Evolutionary conservation across 176 grass and related monocot genomes (phyloP), one percentile per base, ranked within the genome.

Genomic region (Puccinellia tenuiflora): DNA sequence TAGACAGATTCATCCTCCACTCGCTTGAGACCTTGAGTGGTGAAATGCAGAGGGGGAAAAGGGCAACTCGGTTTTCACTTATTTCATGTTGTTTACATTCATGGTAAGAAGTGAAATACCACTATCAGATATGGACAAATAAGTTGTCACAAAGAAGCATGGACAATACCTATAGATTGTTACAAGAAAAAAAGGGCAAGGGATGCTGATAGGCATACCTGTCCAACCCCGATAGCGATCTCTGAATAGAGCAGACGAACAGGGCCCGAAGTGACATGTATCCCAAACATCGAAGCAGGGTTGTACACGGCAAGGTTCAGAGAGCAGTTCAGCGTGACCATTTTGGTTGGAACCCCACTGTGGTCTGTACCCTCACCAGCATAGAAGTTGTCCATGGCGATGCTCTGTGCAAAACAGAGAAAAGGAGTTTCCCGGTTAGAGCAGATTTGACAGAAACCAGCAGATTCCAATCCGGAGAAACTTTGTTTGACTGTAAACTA

Each of bases 281-380:
- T 99, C n/a, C 97, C 97, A 52, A 90, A 96, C 97, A 96, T 99
- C 24, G 89, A 17, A 4, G 97, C 93, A 45, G 93, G 65, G 60
- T 99, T 99, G 83, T 94, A 90, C 55, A 99, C 93, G 35, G 57
- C 20, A 42, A 99, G 81, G 52, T 90, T 88, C 17, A 99, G 75
- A 29, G 97, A 92, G 86, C 97, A 99, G 66, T 99, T 99, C 2
- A 92, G 56, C 0, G 97, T 99, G 21, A 96, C 85, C 93, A 99
- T 61, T 65, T 99, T 96, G 56, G 97, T 99, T 35, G 93, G 97
- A 50, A 99, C 91, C 16, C 97, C 97, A 5, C 91, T 93, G 50
- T 85, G 69, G 48, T 99, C 97, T 24, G 97, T 92, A 34, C 93
- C 97, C 81, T 99, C 93, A 39, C 97, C 91, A 13, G 93, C 87